A percentile compares a stretch with the other conserved stretches of the same genome.
These are phyloP conservation scores for Euphorbia corollata DNA, from an alignment of 441 rosid genomes.

Conservation along the genomic window DNA sequence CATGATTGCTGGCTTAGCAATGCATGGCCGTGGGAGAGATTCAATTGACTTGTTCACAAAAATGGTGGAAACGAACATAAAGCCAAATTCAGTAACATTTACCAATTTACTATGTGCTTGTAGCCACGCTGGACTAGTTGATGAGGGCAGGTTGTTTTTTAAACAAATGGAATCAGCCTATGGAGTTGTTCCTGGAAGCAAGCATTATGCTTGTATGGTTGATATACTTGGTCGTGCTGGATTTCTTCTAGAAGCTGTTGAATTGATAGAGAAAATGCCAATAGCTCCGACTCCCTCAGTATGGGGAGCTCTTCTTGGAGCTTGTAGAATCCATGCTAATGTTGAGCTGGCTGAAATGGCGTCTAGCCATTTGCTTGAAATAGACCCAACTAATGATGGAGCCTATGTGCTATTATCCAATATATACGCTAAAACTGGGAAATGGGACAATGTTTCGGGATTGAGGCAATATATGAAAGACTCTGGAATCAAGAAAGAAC, in stretches of 20 bases:
- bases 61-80: conserved; percentile 50
- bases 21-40: conserved; percentile 56
- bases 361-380: conserved; percentile 45
- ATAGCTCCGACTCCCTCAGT: conserved; percentile 44
- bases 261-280: conserved; percentile 54
- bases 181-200: conserved; percentile 45
- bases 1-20: conserved; percentile 67
- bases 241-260: conserved; percentile 47
- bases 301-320: conserved; percentile 75
- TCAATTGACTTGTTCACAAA: conserved; percentile 47
- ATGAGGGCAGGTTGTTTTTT: conserved; percentile 47
- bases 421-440: conserved; percentile 51
- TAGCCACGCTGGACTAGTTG: conserved; percentile 64
- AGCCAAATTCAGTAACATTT: conserved; percentile 58
- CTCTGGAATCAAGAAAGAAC: conserved; percentile 53
- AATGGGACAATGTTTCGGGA: conserved; percentile 51
- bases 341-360: conserved; percentile 60
- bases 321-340: conserved; percentile 58
- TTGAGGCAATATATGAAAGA: conserved; percentile 60
- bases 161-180: conserved; percentile 40
- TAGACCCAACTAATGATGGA: conserved; percentile 57
- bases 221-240: conserved; percentile 73
- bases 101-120: conserved; percentile 61
- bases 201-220: conserved; percentile 63
- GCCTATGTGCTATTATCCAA: conserved; percentile 61